Conservation (phyloP, 352 stramenopile genomes). For the Phytophthora brassicae region DNA sequence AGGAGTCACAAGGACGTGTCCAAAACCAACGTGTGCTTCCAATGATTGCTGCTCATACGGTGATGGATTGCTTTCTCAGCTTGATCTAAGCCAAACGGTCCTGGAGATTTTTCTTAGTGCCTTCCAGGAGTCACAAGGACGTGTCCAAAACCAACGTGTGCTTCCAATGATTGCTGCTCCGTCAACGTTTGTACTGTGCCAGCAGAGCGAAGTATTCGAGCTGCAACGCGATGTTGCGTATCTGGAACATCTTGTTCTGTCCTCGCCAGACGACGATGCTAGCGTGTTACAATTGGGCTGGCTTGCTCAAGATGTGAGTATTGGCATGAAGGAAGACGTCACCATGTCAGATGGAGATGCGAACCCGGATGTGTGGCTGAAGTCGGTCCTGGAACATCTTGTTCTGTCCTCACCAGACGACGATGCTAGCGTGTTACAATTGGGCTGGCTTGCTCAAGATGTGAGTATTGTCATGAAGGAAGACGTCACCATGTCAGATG, state of each 20-base stretch:
- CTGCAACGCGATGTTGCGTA: constrained; percentile 64
- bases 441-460: constrained; percentile 34
- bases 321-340: neutral
- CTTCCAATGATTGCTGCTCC: constrained; percentile 31
- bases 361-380: constrained; percentile 32
- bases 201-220: constrained; percentile 51
- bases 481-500: neutral
- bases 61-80: too few relatives aligned
- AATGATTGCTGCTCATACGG: constrained; percentile 21
- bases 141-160: constrained; percentile 37
- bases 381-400: constrained; percentile 62
- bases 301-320: constrained; percentile 22
- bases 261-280: constrained; percentile 12
- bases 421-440: constrained; percentile 27
- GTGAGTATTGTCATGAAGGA: constrained; percentile 2
- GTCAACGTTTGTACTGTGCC: constrained; percentile 63
- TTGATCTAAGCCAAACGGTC: constrained; percentile 45
- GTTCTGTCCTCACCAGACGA: constrained; percentile 31
- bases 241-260: constrained; percentile 60
- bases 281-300: constrained; percentile 36
- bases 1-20: constrained; percentile 14
- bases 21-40: constrained; percentile 44
- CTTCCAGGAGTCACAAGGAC: constrained; percentile 27
- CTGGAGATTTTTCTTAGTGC: constrained; percentile 39
- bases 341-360: neutral